These are phyloP conservation scores for Aspergillus chevalieri DNA, from an alignment of 2,329 filamentous ascomycete genomes.

Conservation along the genomic window DNA sequence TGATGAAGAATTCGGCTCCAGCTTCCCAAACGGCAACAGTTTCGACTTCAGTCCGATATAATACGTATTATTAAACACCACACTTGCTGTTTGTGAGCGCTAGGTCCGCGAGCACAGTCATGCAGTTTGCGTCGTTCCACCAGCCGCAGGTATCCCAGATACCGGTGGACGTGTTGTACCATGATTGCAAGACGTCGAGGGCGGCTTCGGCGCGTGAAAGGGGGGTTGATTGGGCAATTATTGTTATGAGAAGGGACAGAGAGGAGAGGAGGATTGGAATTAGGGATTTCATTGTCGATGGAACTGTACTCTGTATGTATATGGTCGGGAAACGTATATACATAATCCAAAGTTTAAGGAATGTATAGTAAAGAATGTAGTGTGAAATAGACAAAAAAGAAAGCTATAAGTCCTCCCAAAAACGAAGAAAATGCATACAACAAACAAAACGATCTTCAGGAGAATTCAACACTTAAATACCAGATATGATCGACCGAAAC, in stretches of 20 bases:
- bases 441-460: no score
- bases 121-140: slow-evolving; percentile 67
- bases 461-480: no score
- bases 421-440: no score
- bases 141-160: slow-evolving; percentile 61
- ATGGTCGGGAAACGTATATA: no score
- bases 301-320: no score
- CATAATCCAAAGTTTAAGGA: no score
- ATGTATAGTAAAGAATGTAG: no score
- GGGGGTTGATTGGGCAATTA: not conserved
- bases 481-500: no score
- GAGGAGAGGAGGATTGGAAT: not conserved
- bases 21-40: slow-evolving; percentile 9
- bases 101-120: slow-evolving; percentile 57
- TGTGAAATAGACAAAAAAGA: no score
- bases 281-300: not conserved
- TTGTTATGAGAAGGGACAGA: not conserved
- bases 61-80: slow-evolving; percentile 43
- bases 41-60: slow-evolving; percentile 16
- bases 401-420: no score
- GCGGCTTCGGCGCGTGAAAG: slow-evolving; percentile 15
- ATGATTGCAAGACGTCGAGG: slow-evolving; percentile 49
- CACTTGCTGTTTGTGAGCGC: slow-evolving; percentile 30
- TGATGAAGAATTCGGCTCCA: not conserved
- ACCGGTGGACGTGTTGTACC: slow-evolving; percentile 56